Evolutionary conservation across 2,329 filamentous ascomycete species (phyloP), one percentile per base, ranked within the genome.

Genomic region (Calonectria pseudoreteaudii): DNA sequence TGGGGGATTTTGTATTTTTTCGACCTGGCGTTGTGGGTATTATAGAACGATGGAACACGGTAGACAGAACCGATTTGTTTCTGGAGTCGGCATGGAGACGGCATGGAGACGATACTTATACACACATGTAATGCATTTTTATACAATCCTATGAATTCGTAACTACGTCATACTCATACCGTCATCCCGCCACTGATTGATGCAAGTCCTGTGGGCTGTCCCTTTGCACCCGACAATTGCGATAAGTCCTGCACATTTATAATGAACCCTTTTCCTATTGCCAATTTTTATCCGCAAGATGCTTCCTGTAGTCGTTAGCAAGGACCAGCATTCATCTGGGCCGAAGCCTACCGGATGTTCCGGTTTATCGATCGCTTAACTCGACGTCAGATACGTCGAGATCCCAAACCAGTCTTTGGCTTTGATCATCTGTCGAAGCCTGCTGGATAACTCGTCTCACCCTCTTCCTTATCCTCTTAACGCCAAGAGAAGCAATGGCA

Each of bases 41-140:
- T 23, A 78, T 79, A 80, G 74, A 80, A 58, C 62, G 68, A 70
- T 58, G 72, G 41, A 65, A 72, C 34, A 50, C 50, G 74, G 71
- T 34, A 72, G 47, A 70, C 44, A 16, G 69, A 73, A 68, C 65
- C 58, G 44, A 36, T 20, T 31, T 38, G 31, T 62, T 30, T 44
- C 44, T 47, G 50, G 58, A 70, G 56, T 69, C 9, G 60, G 18
- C 38, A 65, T 65, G 60, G 31, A 44, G 28, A 49, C 9, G 60
- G 18, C 38, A 65, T 65, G 60, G 31, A 44, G 28, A 49, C 28
- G 41, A 28, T 49, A 49, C 36, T 41, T 26, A 62, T 41, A 62
- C 56, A 41, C 34, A 28, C 56, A 13, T 14, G 20, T 62, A 62
- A 62, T 62, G 18, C 56, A 62, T 62, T 38, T 38, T 62, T 62